Percentiles rank a stretch among this genome's conserved stretches.
Conservation (phyloP, 768 basidiomycete genomes). For the Phlebiopsis gigantea region DNA sequence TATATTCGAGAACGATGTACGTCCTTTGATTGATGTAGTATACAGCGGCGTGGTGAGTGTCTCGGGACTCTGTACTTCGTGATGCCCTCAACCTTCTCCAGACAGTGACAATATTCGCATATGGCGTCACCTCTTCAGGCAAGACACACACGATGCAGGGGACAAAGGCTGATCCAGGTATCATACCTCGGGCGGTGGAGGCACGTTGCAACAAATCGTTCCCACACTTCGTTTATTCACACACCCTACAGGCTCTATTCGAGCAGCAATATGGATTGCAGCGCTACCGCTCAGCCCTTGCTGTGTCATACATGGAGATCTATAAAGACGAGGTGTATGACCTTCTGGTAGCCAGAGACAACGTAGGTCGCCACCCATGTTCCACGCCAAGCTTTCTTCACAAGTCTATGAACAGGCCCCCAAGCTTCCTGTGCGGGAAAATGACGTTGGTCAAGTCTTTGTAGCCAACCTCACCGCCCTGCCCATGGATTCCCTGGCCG, state of each 20-base stretch:
- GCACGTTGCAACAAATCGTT: conserved; percentile 32
- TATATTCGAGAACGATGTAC: conserved; percentile 72
- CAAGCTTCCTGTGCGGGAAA: conserved; percentile 53
- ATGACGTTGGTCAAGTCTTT: conserved; percentile 46
- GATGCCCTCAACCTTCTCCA: conserved; percentile 21
- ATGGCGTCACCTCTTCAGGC: conserved; percentile 87
- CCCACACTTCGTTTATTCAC: background rate
- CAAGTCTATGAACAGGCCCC: conserved; percentile 29
- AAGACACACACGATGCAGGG: conserved; percentile 96
- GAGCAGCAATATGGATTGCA: conserved; percentile 7
- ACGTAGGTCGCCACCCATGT: conserved; percentile 35
- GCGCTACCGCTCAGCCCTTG: conserved; percentile 39
- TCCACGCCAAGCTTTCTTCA: background rate
- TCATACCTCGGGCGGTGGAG: conserved; percentile 78
- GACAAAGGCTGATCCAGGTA: conserved; percentile 62
- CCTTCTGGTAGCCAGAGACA: conserved; percentile 68
- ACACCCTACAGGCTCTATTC: conserved; percentile 12
- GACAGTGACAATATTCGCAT: conserved; percentile 87
- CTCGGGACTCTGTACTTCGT: background rate
- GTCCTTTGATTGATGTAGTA: conserved; percentile 73
- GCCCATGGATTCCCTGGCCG: conserved; percentile 35
- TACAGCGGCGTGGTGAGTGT: conserved; percentile 66
- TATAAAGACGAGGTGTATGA: conserved; percentile 92
- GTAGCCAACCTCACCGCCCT: conserved; percentile 44
- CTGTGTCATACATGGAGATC: conserved; percentile 82